phyloP scores from a whole-genome alignment of 31 red algal genomes.

The Endocladia muricata region DNA sequence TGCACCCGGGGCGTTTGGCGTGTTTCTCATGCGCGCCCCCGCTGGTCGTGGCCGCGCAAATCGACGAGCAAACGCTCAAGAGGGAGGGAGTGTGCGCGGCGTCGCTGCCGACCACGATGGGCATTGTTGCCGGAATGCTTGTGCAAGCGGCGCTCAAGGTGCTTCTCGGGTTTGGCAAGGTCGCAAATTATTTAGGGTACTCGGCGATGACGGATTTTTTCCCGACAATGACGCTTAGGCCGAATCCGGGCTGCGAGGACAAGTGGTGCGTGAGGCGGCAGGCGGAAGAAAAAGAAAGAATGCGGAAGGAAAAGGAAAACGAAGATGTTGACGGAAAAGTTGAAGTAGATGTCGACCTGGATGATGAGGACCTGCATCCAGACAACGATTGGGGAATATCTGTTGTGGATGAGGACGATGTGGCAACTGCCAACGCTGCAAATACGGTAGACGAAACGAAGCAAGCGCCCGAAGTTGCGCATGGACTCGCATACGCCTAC shows the following conservation, averaged over 20 bases:
- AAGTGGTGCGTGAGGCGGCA: conserved; percentile 60
- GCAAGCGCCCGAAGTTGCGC: conserved; percentile 13
- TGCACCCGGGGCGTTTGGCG: conserved; percentile 66
- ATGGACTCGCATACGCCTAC: conserved; percentile 53
- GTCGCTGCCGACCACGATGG: conserved; percentile 94
- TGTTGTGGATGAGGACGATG: conserved; percentile 28
- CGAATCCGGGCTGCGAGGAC: conserved; percentile 71
- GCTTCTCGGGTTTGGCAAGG: conserved; percentile 69
- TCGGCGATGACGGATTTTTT: conserved; percentile 87
- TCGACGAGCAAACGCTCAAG: conserved; percentile 75
- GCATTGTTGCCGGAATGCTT: conserved; percentile 83
- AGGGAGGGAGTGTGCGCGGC: conserved; percentile 90
- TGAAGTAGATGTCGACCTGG: conserved; percentile 18
- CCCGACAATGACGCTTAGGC: conserved; percentile 71
- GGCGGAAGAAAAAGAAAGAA: conserved; percentile 24
- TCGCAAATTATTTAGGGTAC: conserved; percentile 85
- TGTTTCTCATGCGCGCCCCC: conserved; percentile 91
- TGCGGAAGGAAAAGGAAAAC: neutral
- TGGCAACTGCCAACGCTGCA: neutral
- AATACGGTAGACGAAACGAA: neutral
- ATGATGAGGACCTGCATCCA: conserved; percentile 65
- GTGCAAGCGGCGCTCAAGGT: conserved; percentile 76
- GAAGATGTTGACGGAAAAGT: neutral
- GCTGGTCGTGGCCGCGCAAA: conserved; percentile 81
- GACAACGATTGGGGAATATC: conserved; percentile 85